These are phyloP conservation scores for Cardamine resedifolia DNA, from an alignment of 345 rosid species.

Conservation along the genomic window DNA sequence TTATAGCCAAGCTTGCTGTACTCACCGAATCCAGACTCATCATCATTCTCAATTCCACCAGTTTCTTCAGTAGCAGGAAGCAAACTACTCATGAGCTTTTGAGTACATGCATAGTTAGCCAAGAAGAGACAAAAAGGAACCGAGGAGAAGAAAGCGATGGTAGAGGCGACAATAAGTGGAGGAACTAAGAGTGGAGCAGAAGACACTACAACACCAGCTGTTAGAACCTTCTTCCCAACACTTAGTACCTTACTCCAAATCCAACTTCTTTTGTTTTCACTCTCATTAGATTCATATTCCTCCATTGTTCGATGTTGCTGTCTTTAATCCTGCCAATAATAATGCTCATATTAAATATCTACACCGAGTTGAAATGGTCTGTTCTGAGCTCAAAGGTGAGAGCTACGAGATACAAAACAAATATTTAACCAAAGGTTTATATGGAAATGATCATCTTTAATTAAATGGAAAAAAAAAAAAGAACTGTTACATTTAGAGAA, in stretches of 20 bases:
- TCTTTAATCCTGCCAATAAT: constrained; percentile 49
- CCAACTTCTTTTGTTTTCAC: constrained; percentile 44
- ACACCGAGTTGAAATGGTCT: neutral
- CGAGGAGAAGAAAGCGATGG: constrained; percentile 59
- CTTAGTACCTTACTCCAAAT: constrained; percentile 48
- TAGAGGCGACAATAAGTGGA: constrained; percentile 55
- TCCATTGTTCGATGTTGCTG: constrained; percentile 13
- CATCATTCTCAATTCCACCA: constrained; percentile 1
- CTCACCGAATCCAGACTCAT: constrained; percentile 21
- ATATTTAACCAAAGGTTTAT: neutral
- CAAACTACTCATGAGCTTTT: constrained; percentile 62
- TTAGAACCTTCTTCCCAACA: constrained; percentile 62
- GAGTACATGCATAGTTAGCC: constrained; percentile 74
- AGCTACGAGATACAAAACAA: neutral
- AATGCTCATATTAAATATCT: neutral
- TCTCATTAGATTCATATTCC: constrained; percentile 30
- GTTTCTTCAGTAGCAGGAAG: constrained; percentile 44
- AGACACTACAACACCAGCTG: constrained; percentile 58
- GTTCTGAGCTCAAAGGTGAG: neutral
- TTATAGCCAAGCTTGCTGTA: constrained; percentile 10
- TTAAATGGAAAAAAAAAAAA: no score
- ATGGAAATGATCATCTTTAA: no score
- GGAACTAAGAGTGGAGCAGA: constrained; percentile 73
- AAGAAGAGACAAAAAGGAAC: constrained; percentile 68
- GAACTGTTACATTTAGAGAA: neutral